These are phyloP conservation scores for Geotrichum bryndzae DNA, from an alignment of 1,139 yeast species.

Conservation along the genomic window DNA sequence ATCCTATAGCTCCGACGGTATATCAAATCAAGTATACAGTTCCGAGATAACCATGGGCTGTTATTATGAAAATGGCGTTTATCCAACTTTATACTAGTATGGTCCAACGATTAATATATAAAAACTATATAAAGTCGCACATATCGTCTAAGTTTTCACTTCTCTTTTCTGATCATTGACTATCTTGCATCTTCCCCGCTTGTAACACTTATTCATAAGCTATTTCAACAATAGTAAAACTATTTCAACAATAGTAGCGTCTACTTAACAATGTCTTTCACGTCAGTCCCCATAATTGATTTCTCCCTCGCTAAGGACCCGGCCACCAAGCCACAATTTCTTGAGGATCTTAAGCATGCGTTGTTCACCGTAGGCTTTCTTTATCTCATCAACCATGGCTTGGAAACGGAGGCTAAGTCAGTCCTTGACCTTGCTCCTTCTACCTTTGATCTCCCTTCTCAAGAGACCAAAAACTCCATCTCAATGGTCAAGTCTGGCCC, in stretches of 20 bases:
- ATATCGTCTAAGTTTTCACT: background rate
- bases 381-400: constrained; percentile 48
- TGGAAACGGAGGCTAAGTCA: constrained; percentile 36
- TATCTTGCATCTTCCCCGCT: background rate
- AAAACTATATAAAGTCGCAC: background rate
- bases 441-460: constrained; percentile 51
- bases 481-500: constrained; percentile 55
- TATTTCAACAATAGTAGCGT: background rate
- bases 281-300: constrained; percentile 33
- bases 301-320: constrained; percentile 34
- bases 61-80: too few species aligned
- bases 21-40: background rate
- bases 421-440: constrained; percentile 43
- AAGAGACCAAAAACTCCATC: constrained; percentile 43
- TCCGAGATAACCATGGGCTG: too few species aligned
- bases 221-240: background rate
- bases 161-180: background rate
- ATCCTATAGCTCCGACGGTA: background rate
- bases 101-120: too few species aligned
- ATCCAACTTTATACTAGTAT: too few species aligned
- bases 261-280: constrained; percentile 13
- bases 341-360: constrained; percentile 47
- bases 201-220: background rate
- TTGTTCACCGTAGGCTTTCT: constrained; percentile 59
- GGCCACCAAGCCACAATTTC: constrained; percentile 41